Evolutionary conservation across 2,329 filamentous ascomycete genomes (phyloP).

Genomic region (Alternaria longipes): DNA sequence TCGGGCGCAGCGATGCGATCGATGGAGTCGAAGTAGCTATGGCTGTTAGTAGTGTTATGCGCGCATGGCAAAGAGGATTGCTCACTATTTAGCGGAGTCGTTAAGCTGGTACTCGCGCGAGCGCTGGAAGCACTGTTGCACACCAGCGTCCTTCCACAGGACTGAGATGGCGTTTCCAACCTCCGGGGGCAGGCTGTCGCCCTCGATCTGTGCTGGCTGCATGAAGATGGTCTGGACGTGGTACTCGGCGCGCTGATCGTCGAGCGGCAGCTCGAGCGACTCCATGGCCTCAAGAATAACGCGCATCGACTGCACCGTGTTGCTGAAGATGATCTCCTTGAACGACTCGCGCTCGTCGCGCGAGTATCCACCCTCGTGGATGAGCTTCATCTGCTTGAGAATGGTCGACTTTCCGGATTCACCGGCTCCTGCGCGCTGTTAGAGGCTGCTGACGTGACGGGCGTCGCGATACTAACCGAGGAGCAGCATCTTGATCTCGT

Average conservation of each 20-base stretch:
- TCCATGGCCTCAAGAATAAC: constrained; percentile 76
- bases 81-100: constrained; percentile 94
- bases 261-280: constrained; percentile 78
- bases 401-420: constrained; percentile 97
- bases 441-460: constrained; percentile 30
- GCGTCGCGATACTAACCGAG: constrained; percentile 73
- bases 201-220: constrained; percentile 96
- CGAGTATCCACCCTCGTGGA: constrained; percentile 98
- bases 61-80: constrained; percentile 35
- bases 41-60: constrained; percentile 24
- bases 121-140: constrained; percentile 94
- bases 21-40: constrained; percentile 94
- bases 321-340: constrained; percentile 77
- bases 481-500: constrained; percentile 99
- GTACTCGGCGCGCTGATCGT: constrained; percentile 93
- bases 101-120: constrained; percentile 96
- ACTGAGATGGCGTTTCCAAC: constrained; percentile 92
- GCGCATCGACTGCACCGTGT: constrained; percentile 75
- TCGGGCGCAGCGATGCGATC: constrained; percentile 88
- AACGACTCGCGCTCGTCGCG: constrained; percentile 80
- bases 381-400: constrained; percentile 98
- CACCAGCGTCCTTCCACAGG: constrained; percentile 90
- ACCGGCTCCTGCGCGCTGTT: constrained; percentile 77
- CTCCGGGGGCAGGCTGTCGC: constrained; percentile 91
- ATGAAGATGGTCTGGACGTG: constrained; percentile 99